Conservation (phyloP, 1,284 basidiomycete species). For the Irpex sp. region DNA sequence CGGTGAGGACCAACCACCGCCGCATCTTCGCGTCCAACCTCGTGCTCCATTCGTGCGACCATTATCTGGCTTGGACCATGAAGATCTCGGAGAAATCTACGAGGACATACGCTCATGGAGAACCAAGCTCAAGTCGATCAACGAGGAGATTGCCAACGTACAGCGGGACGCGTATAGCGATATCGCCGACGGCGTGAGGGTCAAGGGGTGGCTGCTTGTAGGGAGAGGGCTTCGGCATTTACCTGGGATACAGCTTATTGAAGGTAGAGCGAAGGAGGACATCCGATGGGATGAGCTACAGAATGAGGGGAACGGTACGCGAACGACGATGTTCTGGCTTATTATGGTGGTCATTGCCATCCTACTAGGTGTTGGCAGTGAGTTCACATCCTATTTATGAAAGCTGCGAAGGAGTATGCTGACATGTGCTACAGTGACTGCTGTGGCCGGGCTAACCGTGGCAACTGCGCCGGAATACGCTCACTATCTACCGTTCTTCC, state of each 20-base stretch:
- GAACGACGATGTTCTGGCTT: slow-evolving; percentile 50
- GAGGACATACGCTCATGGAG: slow-evolving; percentile 66
- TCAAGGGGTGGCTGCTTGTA: slow-evolving; percentile 76
- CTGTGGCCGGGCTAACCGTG: slow-evolving; percentile 63
- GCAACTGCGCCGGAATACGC: slow-evolving; percentile 67
- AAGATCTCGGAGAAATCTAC: slow-evolving; percentile 62
- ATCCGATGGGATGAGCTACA: slow-evolving; percentile 77
- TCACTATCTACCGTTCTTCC: slow-evolving; percentile 66
- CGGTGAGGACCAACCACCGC: slow-evolving; percentile 43
- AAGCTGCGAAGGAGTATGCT: slow-evolving; percentile 16
- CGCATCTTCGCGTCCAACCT: slow-evolving; percentile 66
- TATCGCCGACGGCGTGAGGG: slow-evolving; percentile 62
- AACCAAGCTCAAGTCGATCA: slow-evolving; percentile 66
- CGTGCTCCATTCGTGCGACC: slow-evolving; percentile 70
- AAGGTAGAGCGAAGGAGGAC: slow-evolving; percentile 77
- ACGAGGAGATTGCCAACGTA: slow-evolving; percentile 60
- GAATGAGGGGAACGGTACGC: slow-evolving; percentile 43
- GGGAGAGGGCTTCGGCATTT: slow-evolving; percentile 64
- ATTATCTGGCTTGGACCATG: slow-evolving; percentile 61
- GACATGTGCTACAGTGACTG: slow-evolving; percentile 46
- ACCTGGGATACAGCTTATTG: slow-evolving; percentile 64
- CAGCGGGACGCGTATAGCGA: slow-evolving; percentile 65
- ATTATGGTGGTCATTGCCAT: slow-evolving; percentile 46
- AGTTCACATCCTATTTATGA: slow-evolving; percentile 29
- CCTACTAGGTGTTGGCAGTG: slow-evolving; percentile 57